phyloP scores from a whole-genome alignment of 2,329 filamentous ascomycete genomes.

The Aspergillus felis region DNA sequence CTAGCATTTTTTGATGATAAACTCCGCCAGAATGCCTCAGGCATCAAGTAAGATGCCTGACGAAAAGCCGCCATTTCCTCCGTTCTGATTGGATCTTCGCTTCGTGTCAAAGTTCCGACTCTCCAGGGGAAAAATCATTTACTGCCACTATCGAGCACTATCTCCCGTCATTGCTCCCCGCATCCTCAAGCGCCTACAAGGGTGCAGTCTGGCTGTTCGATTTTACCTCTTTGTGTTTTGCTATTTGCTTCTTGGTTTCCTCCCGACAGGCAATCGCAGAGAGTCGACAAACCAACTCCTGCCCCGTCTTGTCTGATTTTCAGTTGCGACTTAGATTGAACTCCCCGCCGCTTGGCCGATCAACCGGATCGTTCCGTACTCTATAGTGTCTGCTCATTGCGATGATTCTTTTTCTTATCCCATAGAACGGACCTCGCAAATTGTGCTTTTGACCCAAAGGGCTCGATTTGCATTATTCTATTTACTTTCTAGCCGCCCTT shows the following conservation, averaged over 20 bases:
- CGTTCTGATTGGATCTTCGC: not conserved
- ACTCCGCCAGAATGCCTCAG: not conserved
- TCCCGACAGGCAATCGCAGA: not conserved
- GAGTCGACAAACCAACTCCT: not conserved
- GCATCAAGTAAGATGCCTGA: not conserved
- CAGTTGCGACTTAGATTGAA: not conserved
- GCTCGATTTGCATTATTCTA: not conserved
- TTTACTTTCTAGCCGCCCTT: not conserved
- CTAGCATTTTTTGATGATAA: not conserved
- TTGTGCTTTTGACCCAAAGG: not conserved
- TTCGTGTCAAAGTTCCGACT: not conserved
- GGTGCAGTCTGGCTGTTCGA: not conserved
- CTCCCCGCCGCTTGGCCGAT: not conserved
- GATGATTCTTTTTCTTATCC: not conserved
- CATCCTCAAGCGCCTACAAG: not conserved
- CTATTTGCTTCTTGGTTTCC: not conserved
- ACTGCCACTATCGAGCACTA: too few species aligned
- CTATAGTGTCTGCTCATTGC: not conserved
- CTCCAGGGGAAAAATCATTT: not conserved
- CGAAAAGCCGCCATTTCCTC: not conserved
- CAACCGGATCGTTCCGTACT: not conserved
- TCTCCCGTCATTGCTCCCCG: not conserved
- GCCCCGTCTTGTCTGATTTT: not conserved
- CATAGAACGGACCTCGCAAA: not conserved
- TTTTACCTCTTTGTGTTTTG: not conserved